Conservation (phyloP, 2,329 filamentous ascomycete species). For the Clathrospora elynae region DNA sequence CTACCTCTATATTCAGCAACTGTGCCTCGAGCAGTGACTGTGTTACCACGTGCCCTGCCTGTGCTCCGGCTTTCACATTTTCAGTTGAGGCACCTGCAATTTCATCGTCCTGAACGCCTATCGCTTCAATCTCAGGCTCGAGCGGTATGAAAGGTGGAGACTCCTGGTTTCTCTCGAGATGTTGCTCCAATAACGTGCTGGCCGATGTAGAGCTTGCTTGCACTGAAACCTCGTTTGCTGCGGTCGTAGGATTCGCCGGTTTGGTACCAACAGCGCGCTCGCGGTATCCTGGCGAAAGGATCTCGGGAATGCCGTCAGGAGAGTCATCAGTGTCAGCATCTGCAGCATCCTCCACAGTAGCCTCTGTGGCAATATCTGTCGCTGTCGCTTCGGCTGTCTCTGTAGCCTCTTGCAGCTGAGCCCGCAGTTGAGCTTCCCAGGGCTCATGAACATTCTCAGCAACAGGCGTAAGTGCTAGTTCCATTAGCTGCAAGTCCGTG, state of each 20-base stretch:
- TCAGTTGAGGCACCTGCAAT: neutral
- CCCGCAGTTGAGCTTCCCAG: conserved; percentile 3
- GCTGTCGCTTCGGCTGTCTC: too few relatives aligned
- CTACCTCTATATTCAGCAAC: neutral
- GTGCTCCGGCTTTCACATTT: neutral
- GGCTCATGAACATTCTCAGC: neutral
- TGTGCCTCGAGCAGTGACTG: neutral
- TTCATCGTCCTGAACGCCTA: neutral
- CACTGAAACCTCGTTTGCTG: neutral
- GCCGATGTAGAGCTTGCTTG: too few relatives aligned
- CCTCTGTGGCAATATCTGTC: too few relatives aligned
- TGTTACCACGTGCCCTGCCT: neutral
- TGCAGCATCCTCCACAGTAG: too few relatives aligned
- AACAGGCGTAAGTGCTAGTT: neutral
- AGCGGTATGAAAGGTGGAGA: neutral
- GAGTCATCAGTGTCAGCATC: neutral
- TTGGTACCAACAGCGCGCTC: neutral
- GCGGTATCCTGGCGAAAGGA: neutral
- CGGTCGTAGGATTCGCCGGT: neutral
- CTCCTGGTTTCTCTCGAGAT: neutral
- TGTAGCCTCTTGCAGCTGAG: too few relatives aligned
- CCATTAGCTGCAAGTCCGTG: neutral
- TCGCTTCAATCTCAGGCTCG: neutral
- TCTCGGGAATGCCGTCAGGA: neutral
- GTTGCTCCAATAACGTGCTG: neutral